Percentiles rank a stretch among this genome's conserved stretches.
These are phyloP conservation scores for Schrenkiella parvula DNA, from an alignment of 345 rosid genomes.

Conservation along the genomic window DNA sequence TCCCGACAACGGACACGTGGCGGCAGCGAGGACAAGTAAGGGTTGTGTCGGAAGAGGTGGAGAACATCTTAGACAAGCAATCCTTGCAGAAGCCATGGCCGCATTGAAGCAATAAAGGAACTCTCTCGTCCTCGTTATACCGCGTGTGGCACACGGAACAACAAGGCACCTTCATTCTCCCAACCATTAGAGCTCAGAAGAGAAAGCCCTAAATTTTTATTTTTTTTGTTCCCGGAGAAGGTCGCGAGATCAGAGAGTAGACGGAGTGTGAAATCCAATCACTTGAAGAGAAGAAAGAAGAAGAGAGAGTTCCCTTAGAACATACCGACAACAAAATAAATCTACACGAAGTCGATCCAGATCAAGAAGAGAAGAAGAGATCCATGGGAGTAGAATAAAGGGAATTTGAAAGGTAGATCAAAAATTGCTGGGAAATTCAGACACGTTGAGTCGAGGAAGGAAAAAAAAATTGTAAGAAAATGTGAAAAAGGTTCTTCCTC, in stretches of 20 bases:
- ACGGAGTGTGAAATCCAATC: conserved; percentile 19
- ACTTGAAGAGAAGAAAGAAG: background rate
- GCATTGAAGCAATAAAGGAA: conserved; percentile 86
- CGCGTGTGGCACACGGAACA: conserved; percentile 91
- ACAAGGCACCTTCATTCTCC: conserved; percentile 66
- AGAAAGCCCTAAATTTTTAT: conserved; percentile 31
- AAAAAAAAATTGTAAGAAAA: conserved; percentile 25
- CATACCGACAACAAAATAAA: background rate
- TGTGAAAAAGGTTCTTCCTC: conserved; percentile 36
- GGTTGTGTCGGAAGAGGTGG: conserved; percentile 71
- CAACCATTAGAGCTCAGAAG: conserved; percentile 27
- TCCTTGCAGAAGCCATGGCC: conserved; percentile 96
- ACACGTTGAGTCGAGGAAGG: conserved; percentile 22
- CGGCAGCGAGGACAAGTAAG: conserved; percentile 91
- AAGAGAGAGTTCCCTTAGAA: conserved; percentile 11
- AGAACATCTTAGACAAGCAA: conserved; percentile 81
- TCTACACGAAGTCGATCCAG: conserved; percentile 19
- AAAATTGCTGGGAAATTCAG: conserved; percentile 31
- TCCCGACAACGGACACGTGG: conserved; percentile 82
- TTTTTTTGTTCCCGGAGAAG: background rate
- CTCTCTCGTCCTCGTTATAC: conserved; percentile 89
- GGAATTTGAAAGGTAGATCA: conserved; percentile 29
- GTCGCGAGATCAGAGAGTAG: conserved; percentile 18
- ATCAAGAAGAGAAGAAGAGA: conserved; percentile 22
- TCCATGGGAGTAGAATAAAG: conserved; percentile 28